Evolutionary conservation across 2,329 filamentous ascomycete species (phyloP), one percentile per base, ranked within the genome.

Genomic region (Xylariaceae sp.): DNA sequence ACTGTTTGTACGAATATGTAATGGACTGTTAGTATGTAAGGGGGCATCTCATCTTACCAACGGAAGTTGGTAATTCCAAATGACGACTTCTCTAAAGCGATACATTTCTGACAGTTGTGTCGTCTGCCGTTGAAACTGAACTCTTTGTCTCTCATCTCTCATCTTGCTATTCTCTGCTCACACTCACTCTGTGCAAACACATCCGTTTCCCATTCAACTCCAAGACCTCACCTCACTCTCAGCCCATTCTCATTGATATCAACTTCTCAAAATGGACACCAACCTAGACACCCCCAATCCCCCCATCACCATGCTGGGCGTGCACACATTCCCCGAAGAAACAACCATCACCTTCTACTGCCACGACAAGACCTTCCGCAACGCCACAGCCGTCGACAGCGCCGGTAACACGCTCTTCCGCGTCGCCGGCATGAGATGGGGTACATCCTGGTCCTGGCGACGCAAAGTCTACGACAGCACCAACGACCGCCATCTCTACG

Each of bases 401-500:
- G 34, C 34, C 9, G 51, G 47, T 1, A 47, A 45, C 1, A 9
- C 50, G 9, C 4, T 65, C 2, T 66, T 66, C 54, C 59, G 51
- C 11, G 56, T 61, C 23, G 53, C 62, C 37, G 63, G 63, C 15
- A 17, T 58, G 9, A 34, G 30, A 10, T 60, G 42, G 2, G 61
- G 63, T 15, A 62, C 56, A 2, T 65, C 64, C 1, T 66, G 61
- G 63, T 65, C 61, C 60, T 60, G 58, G 62, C 56, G 62, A 3
- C 60, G 64, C 37, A 65, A 62, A 49, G 60, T 66, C 1, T 60
- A 17, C n/a, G 61, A 62, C 15, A 47, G 51, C 13, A 23, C 13
- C 13, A 2, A 53, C 7, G 48, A 61, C 44, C 17, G 37, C 2
- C 45, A 56, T 13, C 45, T 66, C 42, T 66, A 61, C 49, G 63